Base-by-base conservation (phyloP, 345 rosid species). In the Salix exigua region DNA sequence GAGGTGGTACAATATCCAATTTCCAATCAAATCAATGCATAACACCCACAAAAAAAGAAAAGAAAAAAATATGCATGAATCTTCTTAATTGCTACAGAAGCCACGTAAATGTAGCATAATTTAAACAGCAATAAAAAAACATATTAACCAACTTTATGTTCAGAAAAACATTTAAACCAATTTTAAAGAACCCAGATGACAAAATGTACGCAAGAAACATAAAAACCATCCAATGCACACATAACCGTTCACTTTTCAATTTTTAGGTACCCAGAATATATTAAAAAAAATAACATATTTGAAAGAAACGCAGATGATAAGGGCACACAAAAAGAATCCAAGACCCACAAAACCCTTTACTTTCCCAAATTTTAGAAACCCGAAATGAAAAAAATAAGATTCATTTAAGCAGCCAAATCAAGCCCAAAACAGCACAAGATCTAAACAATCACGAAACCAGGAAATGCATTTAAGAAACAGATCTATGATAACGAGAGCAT, bases 401-500 rank as follows among this genome's bases (percentile, higher is more conserved):
- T 64, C 40, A 14, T 31, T 14, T 31, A 64, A 64, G 35, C 11
- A 16, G 17, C 11, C 37, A 31, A 64, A 64, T 14, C 1, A 64
- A 33, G 17, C 64, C 10, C 10, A 1, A 14, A 64, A 64, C n/a
- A 17, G 12, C 21, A 64, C 68, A 26, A 31, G 68, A 73, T n/a
- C 75, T 7, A 7, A 5, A 38, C 37, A 53, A 35, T 18, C 30
- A 17, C 6, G 14, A 66, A 73, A 65, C 21, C 63, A n/a, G 23
- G 25, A 77, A 7, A 40, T 74, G 30, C 46, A 30, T n/a, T 58
- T 68, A 31, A 5, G 53, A 64, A 77, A 13, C 65, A 77, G 80
- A 77, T 77, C 80, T 63, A 58, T 9, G 38, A 28, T 7, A 12
- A 67, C 68, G 23, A 75, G 19, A 58, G 9, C 37, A 73, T 42